Evolutionary conservation across 2,329 filamentous ascomycete species (phyloP).

Genomic region (Rhexocercosporidium sp.): DNA sequence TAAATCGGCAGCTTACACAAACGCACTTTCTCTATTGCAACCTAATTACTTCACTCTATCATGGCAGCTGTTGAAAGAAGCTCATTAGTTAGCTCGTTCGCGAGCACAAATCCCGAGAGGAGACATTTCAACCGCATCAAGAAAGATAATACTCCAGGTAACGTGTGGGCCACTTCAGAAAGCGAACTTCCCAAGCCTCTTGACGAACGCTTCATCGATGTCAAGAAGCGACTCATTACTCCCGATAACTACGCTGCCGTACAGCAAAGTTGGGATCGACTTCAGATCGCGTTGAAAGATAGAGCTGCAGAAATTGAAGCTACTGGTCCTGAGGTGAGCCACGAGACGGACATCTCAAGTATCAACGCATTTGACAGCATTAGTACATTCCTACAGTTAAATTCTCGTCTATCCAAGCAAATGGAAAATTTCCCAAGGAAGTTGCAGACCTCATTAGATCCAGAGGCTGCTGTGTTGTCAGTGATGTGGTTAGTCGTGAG

Average conservation of each 20-base stretch:
- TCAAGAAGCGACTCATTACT: conserved; percentile 16
- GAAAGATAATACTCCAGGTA: neutral
- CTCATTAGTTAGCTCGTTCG: neutral
- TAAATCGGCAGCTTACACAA: neutral
- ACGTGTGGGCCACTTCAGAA: neutral
- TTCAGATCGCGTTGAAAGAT: conserved; percentile 11
- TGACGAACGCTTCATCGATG: conserved; percentile 7
- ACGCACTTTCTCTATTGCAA: neutral
- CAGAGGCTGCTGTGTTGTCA: conserved; percentile 19
- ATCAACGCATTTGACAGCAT: neutral
- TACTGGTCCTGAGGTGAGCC: conserved; percentile 7
- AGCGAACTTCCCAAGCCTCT: conserved; percentile 14
- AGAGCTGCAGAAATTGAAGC: conserved; percentile 14
- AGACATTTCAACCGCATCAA: conserved; percentile 7
- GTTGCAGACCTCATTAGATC: conserved; percentile 18
- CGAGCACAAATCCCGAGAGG: neutral
- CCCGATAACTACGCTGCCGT: conserved; percentile 13
- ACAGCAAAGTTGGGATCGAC: conserved; percentile 19
- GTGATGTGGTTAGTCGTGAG: conserved; percentile 19
- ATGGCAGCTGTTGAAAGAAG: neutral
- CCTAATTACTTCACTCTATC: neutral
- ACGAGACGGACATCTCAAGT: neutral
- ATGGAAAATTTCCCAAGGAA: conserved; percentile 14
- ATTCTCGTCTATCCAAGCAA: conserved; percentile 14
- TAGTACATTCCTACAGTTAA: conserved; percentile 17